Evolutionary conservation across 352 stramenopile genomes (phyloP).

Genomic region (Phytophthora sojae): DNA sequence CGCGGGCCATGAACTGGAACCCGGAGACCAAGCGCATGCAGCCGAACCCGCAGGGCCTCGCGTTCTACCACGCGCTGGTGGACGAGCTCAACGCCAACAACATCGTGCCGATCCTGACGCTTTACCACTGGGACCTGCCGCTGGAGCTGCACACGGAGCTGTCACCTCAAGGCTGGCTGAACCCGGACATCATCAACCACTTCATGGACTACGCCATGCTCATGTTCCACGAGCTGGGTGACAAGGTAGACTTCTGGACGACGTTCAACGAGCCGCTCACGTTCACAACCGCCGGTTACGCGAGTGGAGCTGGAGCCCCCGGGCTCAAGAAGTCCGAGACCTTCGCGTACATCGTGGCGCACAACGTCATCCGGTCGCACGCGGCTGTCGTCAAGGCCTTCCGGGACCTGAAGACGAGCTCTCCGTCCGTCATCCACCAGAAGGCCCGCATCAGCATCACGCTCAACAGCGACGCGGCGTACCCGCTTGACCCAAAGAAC

Average conservation of each 20-base stretch:
- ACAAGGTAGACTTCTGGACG: conserved; percentile 89
- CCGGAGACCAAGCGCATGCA: conserved; percentile 45
- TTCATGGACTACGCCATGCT: conserved; percentile 89
- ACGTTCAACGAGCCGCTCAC: conserved; percentile 96
- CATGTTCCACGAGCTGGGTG: conserved; percentile 91
- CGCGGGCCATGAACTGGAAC: conserved; percentile 90
- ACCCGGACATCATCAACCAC: conserved; percentile 53
- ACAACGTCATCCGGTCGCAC: conserved; percentile 93
- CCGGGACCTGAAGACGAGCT: conserved; percentile 68
- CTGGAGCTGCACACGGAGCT: conserved; percentile 82
- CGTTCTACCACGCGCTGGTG: conserved; percentile 94
- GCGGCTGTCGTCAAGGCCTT: conserved; percentile 88
- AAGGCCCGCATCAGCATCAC: conserved; percentile 91
- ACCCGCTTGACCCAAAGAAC: conserved; percentile 76
- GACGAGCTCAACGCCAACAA: conserved; percentile 72
- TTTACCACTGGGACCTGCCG: conserved; percentile 88
- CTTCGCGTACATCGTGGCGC: conserved; percentile 65
- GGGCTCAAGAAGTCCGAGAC: conserved; percentile 54
- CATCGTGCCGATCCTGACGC: conserved; percentile 91
- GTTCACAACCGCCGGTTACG: conserved; percentile 88
- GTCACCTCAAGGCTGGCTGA: conserved; percentile 70
- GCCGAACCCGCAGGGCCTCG: conserved; percentile 85
- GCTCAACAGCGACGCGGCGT: conserved; percentile 83
- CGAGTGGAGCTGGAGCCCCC: conserved; percentile 62
- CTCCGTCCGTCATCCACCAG: conserved; percentile 32